These are phyloP conservation scores for Medicago ruthenica DNA, from an alignment of 306 rosid genomes.

Conservation along the genomic window DNA sequence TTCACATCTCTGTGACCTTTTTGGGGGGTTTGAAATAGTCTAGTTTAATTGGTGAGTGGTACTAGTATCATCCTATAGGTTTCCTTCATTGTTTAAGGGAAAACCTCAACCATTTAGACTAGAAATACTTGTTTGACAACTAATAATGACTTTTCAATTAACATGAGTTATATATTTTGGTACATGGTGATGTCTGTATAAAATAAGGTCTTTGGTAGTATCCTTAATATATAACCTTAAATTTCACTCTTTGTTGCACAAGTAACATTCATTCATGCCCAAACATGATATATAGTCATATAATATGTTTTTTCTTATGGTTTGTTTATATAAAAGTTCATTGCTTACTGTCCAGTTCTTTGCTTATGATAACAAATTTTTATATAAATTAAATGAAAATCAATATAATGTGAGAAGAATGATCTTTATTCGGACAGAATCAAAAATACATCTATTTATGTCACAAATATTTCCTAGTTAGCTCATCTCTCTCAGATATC, in stretches of 20 bases:
- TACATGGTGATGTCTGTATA: too few species aligned
- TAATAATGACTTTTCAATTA: neutral
- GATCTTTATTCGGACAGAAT: neutral
- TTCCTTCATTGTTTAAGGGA: too few species aligned
- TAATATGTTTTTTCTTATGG: neutral
- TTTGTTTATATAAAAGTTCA: neutral
- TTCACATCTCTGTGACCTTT: too few species aligned
- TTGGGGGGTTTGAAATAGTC: too few species aligned
- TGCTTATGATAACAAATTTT: conserved; percentile 2
- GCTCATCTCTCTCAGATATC: neutral
- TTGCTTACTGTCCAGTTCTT: neutral
- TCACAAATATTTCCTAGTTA: neutral
- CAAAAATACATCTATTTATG: neutral
- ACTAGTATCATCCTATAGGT: too few species aligned
- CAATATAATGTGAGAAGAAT: too few species aligned
- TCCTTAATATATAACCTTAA: conserved; percentile 4
- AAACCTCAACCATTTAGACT: neutral
- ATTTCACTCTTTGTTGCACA: neutral
- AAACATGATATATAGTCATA: neutral
- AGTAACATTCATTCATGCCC: neutral
- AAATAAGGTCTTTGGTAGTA: neutral
- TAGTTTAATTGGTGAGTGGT: too few species aligned
- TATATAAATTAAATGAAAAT: too few species aligned
- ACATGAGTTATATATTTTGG: too few species aligned
- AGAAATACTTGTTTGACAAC: conserved; percentile 4